Percentiles rank a stretch among this genome's conserved stretches.
Evolutionary conservation across 2,329 filamentous ascomycete genomes (phyloP).

Genomic region (Fusarium hainanense): DNA sequence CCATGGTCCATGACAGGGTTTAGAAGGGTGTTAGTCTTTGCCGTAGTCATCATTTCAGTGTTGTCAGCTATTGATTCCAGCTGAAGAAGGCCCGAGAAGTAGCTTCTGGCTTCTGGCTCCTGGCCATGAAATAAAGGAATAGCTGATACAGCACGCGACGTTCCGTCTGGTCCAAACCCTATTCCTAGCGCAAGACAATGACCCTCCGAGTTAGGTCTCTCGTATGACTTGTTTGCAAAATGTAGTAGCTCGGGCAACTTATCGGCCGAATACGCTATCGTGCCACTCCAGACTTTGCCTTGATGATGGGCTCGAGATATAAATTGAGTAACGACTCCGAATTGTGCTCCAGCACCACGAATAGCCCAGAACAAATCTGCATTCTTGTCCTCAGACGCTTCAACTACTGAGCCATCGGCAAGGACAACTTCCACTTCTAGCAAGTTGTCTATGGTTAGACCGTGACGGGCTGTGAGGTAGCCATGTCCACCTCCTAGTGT

Average conservation of each 20-base stretch:
- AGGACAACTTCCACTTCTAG: conserved; percentile 54
- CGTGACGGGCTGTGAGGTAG: conserved; percentile 64
- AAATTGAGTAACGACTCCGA: conserved; percentile 57
- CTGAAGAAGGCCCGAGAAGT: conserved; percentile 37
- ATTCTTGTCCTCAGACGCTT: conserved; percentile 54
- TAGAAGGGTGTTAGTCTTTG: conserved; percentile 41
- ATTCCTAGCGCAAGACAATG: conserved; percentile 44
- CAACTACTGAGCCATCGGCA: conserved; percentile 51
- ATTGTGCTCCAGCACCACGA: conserved; percentile 59
- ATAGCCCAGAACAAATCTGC: conserved; percentile 61
- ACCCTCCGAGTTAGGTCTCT: conserved; percentile 22
- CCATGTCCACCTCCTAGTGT: conserved; percentile 69
- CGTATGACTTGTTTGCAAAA: conserved; percentile 40
- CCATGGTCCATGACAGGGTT: conserved; percentile 44
- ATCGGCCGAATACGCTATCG: conserved; percentile 41
- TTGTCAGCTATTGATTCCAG: conserved; percentile 15
- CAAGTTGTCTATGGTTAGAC: conserved; percentile 60
- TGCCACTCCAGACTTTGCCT: conserved; percentile 48
- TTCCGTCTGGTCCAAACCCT: conserved; percentile 36
- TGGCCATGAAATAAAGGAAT: conserved; percentile 40
- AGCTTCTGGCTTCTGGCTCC: conserved; percentile 25
- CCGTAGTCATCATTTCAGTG: conserved; percentile 36
- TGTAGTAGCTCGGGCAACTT: conserved; percentile 42
- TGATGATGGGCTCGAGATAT: conserved; percentile 46
- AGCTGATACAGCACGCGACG: conserved; percentile 27